These are phyloP conservation scores for Nematodospora anomalae DNA, from an alignment of 1,139 yeast genomes.

Conservation along the genomic window DNA sequence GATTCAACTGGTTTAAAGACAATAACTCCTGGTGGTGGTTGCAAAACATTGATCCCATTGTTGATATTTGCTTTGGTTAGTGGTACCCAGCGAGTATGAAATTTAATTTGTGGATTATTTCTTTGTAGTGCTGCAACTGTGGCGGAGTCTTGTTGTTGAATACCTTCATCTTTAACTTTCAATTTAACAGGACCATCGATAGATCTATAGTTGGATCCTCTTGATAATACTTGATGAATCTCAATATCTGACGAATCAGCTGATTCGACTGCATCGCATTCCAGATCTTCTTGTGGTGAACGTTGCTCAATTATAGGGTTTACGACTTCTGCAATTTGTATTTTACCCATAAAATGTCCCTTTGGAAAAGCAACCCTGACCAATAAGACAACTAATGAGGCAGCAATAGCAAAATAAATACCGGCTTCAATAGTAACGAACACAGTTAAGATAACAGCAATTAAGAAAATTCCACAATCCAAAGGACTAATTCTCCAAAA, in stretches of 20 bases:
- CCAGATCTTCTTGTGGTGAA: conserved; percentile 8
- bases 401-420: conserved; percentile 85
- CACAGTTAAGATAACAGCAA: conserved; percentile 76
- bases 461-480: conserved; percentile 73
- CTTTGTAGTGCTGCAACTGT: conserved; percentile 18
- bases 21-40: conserved; percentile 90
- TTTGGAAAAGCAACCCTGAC: conserved; percentile 77
- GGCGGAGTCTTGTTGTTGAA: conserved; percentile 16
- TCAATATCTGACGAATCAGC: conserved; percentile 31
- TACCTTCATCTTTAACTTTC: conserved; percentile 17
- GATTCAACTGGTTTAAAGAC: conserved; percentile 84
- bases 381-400: conserved; percentile 73
- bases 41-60: conserved; percentile 53
- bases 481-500: conserved; percentile 77
- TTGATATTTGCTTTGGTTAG: conserved; percentile 58
- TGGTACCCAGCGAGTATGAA: conserved; percentile 83
- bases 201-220: conserved; percentile 23
- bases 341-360: conserved; percentile 81
- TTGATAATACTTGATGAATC: conserved; percentile 44
- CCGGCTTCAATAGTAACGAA: conserved; percentile 85
- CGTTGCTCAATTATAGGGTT: conserved; percentile 48
- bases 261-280: conserved; percentile 13
- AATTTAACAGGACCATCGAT: conserved; percentile 21
- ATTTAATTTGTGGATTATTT: conserved; percentile 37
- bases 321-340: conserved; percentile 66